A percentile compares a stretch with the other conserved stretches of the same genome.
Evolutionary conservation across 139 green algal species (phyloP).

Genomic region (Chlorella vulgaris): DNA sequence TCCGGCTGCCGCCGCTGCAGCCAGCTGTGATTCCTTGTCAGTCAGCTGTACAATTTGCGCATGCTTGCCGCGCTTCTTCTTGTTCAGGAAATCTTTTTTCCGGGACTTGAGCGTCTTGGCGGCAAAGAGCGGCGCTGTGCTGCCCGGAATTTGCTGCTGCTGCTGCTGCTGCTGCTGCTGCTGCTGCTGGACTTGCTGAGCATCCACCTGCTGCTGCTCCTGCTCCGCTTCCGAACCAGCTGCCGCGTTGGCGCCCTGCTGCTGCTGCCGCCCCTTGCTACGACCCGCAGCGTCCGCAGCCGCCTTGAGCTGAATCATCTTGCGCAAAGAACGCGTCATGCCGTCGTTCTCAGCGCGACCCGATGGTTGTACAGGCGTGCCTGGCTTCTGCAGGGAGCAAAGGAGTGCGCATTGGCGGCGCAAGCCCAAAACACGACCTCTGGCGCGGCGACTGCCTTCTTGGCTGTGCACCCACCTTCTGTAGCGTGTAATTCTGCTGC

Average conservation of each 20-base stretch:
- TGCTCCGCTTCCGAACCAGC: background rate
- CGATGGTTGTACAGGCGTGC: no score
- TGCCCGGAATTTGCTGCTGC: no score
- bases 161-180: background rate
- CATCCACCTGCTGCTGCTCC: background rate
- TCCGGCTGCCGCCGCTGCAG: background rate
- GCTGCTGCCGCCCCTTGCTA: background rate
- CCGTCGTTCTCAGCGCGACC: no score
- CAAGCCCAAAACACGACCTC: no score
- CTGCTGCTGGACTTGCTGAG: background rate
- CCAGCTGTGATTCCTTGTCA: slow-evolving; percentile 3
- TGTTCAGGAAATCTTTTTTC: slow-evolving; percentile 33
- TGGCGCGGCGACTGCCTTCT: background rate
- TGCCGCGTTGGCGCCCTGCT: background rate
- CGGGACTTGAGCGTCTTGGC: slow-evolving; percentile 12
- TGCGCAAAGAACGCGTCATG: background rate
- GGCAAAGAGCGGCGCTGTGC: background rate
- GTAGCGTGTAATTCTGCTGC: background rate
- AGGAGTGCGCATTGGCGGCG: no score
- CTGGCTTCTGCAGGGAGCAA: no score
- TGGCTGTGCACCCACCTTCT: background rate
- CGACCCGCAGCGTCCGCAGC: background rate
- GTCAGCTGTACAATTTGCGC: background rate
- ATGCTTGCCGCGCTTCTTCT: slow-evolving; percentile 30
- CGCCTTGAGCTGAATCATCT: slow-evolving; percentile 29